Base-by-base conservation (phyloP, 2,329 filamentous ascomycete species). In the Salinomyces thailandicus region DNA sequence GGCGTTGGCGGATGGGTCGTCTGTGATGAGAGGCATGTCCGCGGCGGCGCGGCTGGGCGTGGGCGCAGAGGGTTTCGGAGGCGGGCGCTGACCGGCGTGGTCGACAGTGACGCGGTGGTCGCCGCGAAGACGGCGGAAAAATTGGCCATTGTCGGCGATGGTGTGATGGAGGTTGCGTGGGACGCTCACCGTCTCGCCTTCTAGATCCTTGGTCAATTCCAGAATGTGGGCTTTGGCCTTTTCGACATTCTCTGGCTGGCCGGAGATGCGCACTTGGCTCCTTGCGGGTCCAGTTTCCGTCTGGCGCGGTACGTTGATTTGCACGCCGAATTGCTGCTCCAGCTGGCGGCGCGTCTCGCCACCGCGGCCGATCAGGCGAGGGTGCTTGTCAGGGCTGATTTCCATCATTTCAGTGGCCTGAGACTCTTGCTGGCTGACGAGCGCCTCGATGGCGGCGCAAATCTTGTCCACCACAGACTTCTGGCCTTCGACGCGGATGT, bases 21-120 rank as follows among this genome's bases (percentile, higher is more conserved):
- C 91, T 1, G 87, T 96, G 62, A 96, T 96, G 49, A 98, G 64
- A n/a, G 91, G 91, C 38, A 93, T 72, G 26, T 75, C 63, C 33
- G 68, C 72, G 30, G 73, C 75, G 26, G 62, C 43, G 54, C 67
- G 59, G 39, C 69, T 62, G 39, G 64, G 51, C 28, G 73, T 62
- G 3, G 58, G 54, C 14, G 53, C 45, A 18, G 64, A 59, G 7
- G 81, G 73, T 63, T 80, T 86, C 26, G 77, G 59, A 5, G 91
- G 91, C 3, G 82, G 67, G 38, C 80, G 67, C 42, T 91, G 77
- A 30, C 87, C 86, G 37, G 77, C 83, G 57, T 96, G 91, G 60
- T 96, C 87, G 36, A 98, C 82, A 1, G 81, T 91, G 47, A 98
- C 85, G 49, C 84, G 80, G 62, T 84, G 73, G 54, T 95, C 83